Evolutionary conservation across 805 yeast species (phyloP), one percentile per base, ranked within the genome.

Genomic region (Candida nanaspora): DNA sequence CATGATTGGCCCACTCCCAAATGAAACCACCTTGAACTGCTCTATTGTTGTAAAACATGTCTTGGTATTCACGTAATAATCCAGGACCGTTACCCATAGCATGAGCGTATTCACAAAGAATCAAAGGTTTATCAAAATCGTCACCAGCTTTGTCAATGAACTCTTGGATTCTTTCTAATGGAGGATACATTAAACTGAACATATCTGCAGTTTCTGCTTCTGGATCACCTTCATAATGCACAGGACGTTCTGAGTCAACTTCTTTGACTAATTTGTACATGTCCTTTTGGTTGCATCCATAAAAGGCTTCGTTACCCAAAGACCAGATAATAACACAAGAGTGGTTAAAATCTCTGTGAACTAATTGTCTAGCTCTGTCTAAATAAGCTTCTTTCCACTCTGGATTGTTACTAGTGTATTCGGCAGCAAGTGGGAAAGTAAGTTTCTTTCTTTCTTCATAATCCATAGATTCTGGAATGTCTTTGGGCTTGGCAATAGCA

Each of bases 1-100:
- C 68, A 45, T 63, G 68, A 42, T 62, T 62, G 11, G 61, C 61
- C 68, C 68, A 63, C 44, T 63, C 68, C 68, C 68, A 63, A 8
- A 63, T 49, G 44, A 61, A 63, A 9, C 68, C 68, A 18, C 68
- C 68, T 41, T 59, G 65, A 8, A 62, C 37, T 15, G 53, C 40
- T 2, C 49, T 51, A 38, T 57, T 41, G 38, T 58, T 52, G 25
- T 59, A 49, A 44, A 63, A 61, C 27, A 54, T 37, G 11, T 62
- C 63, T 46, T 53, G 55, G 38, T 63, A 63, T 35, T 62, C 65
- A 37, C 49, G 46, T 30, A 61, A 30, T 9, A 51, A 52, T 2
- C 68, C 68, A 9, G 67, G 67, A 1, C 66, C 65, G 41, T 61
- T 63, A 6, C 68, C 68, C 66, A 63, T 61, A 9, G 67, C 65